phyloP scores from a whole-genome alignment of 305 asterid species.

The Fraxinus dipetala region DNA sequence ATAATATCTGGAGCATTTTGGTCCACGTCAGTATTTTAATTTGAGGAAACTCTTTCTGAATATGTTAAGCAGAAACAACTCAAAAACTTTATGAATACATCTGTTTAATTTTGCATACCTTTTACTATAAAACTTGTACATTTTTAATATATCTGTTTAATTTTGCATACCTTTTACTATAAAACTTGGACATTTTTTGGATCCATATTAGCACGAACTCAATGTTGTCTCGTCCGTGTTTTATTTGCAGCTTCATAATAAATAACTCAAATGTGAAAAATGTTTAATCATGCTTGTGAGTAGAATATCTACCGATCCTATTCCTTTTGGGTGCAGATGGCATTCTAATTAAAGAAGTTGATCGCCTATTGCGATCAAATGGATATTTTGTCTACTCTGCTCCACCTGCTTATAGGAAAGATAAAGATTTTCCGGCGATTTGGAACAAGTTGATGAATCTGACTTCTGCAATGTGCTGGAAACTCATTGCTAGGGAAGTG shows the following conservation, averaged over 20 bases:
- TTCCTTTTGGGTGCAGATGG: constrained; percentile 55
- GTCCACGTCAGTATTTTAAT: background rate
- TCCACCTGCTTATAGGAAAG: constrained; percentile 92
- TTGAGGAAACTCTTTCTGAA: background rate
- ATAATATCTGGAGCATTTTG: background rate
- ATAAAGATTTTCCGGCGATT: constrained; percentile 73
- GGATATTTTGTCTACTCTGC: constrained; percentile 92
- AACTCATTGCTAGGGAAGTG: constrained; percentile 77
- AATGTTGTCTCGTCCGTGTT: background rate
- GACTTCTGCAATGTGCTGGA: constrained; percentile 96
- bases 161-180: too few species aligned
- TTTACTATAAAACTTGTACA: background rate
- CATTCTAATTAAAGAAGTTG: constrained; percentile 74
- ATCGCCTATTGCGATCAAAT: constrained; percentile 63
- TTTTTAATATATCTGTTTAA: background rate
- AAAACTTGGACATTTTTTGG: background rate
- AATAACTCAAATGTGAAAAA: background rate
- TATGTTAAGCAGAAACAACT: background rate
- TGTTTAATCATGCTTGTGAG: background rate
- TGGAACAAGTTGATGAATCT: constrained; percentile 72
- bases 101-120: too few species aligned
- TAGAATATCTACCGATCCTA: background rate
- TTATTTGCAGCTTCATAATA: background rate
- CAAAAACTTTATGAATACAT: background rate
- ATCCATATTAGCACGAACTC: background rate